These are phyloP conservation scores for Litsea cubeba DNA, from an alignment of 164 flowering plant species.

Conservation along the genomic window DNA sequence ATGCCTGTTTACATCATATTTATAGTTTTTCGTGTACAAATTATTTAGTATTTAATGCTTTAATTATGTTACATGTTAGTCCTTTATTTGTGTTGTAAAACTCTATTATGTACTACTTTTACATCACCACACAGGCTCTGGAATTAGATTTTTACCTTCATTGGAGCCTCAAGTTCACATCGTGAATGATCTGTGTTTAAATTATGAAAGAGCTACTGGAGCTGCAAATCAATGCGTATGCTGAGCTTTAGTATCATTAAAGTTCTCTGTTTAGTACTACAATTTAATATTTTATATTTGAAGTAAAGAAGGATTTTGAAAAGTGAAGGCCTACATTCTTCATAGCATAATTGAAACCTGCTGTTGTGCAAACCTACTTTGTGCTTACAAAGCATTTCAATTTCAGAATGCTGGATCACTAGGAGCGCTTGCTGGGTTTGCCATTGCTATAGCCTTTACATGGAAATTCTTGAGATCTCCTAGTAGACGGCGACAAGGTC, in stretches of 20 bases:
- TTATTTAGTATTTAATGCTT: background rate
- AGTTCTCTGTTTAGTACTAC: background rate
- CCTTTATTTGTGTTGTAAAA: no score
- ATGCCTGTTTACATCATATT: no score
- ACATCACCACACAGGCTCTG: no score
- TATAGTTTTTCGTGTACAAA: no score
- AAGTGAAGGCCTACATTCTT: background rate
- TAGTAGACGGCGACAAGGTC: slow-evolving; percentile 14
- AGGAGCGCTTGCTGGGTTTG: slow-evolving; percentile 37
- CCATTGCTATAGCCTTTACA: slow-evolving; percentile 29
- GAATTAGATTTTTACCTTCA: background rate
- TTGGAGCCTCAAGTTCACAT: no score
- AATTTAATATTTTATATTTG: background rate
- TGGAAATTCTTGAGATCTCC: slow-evolving; percentile 33
- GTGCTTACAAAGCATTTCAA: background rate
- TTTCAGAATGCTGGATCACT: slow-evolving; percentile 31
- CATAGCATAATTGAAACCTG: background rate
- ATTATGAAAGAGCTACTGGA: no score
- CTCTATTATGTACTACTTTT: no score
- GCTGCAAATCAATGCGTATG: no score
- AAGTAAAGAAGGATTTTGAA: background rate
- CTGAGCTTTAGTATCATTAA: no score
- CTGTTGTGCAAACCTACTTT: background rate
- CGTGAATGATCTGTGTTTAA: no score
- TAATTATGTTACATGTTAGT: background rate